Percentiles rank a stretch among this genome's conserved stretches.
Evolutionary conservation across 2,329 filamentous ascomycete species (phyloP).

Genomic region (Orbilia ellipsospora): DNA sequence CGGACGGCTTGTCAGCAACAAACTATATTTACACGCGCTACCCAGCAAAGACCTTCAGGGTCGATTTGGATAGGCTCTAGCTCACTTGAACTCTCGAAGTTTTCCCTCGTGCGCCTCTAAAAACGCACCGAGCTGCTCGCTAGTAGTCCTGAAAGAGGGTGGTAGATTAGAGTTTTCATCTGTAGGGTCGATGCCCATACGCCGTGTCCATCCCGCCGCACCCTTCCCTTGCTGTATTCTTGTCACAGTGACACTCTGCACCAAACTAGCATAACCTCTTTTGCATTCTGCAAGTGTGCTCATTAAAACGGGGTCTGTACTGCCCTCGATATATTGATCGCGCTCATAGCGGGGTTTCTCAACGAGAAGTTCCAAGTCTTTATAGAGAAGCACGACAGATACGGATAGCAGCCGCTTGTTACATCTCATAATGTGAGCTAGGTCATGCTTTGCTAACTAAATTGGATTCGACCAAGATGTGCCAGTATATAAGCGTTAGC

Average conservation of each 20-base stretch:
- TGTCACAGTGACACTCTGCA: background rate
- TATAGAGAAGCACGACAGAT: constrained; percentile 9
- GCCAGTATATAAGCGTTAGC: too few relatives aligned
- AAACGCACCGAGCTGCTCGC: background rate
- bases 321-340: background rate
- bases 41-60: background rate
- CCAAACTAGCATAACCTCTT: background rate
- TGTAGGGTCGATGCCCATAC: background rate
- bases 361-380: background rate
- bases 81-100: background rate
- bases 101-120: background rate
- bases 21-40: background rate
- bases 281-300: background rate
- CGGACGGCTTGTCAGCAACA: background rate
- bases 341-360: background rate
- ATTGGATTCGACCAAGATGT: background rate
- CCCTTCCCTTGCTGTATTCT: too few relatives aligned
- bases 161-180: background rate
- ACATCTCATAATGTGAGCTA: constrained; percentile 11
- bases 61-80: background rate
- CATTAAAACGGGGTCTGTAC: background rate
- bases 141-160: background rate
- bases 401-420: constrained; percentile 3
- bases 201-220: too few relatives aligned
- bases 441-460: constrained; percentile 11